These are phyloP conservation scores for Corynespora cassiicola DNA, from an alignment of 2,329 filamentous ascomycete genomes.

Conservation along the genomic window DNA sequence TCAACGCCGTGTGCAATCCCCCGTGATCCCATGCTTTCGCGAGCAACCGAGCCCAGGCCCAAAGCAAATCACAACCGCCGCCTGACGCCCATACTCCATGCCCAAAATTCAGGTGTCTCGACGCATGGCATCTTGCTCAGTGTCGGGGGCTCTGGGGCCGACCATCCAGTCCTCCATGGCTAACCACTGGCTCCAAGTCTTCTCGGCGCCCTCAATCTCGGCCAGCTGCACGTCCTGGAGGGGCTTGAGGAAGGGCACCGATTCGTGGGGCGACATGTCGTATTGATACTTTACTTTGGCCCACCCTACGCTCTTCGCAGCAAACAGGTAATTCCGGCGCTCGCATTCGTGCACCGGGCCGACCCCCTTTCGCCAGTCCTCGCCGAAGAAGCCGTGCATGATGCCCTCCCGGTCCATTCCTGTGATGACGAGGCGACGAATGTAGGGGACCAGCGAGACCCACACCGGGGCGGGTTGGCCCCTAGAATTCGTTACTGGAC, in stretches of 20 bases:
- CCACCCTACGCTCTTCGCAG: conserved; percentile 92
- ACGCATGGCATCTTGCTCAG: conserved; percentile 34
- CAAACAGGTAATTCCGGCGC: conserved; percentile 91
- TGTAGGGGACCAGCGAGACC: conserved; percentile 83
- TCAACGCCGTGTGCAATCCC: too few relatives aligned
- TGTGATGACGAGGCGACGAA: conserved; percentile 87
- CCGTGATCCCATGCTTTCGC: conserved; percentile 7
- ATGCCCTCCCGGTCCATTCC: conserved; percentile 87
- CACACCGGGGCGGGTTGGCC: conserved; percentile 48
- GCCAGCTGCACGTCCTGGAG: conserved; percentile 77
- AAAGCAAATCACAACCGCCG: conserved; percentile 16
- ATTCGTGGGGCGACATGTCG: conserved; percentile 83
- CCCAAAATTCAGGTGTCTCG: conserved; percentile 20
- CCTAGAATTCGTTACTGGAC: conserved; percentile 46
- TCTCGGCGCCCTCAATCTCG: conserved; percentile 84
- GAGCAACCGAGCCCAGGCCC: too few relatives aligned
- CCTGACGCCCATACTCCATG: conserved; percentile 31
- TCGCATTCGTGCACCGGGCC: conserved; percentile 87
- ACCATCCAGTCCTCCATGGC: conserved; percentile 99
- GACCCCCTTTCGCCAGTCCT: conserved; percentile 83
- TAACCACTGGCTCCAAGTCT: conserved; percentile 91
- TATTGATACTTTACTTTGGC: conserved; percentile 87
- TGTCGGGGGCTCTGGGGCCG: conserved; percentile 73
- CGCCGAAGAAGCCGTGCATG: conserved; percentile 96
- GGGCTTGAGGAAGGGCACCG: conserved; percentile 84